A percentile compares a stretch with the other conserved stretches of the same genome.
Evolutionary conservation across 2,329 filamentous ascomycete genomes (phyloP).

Genomic region (Cercospora canescens): DNA sequence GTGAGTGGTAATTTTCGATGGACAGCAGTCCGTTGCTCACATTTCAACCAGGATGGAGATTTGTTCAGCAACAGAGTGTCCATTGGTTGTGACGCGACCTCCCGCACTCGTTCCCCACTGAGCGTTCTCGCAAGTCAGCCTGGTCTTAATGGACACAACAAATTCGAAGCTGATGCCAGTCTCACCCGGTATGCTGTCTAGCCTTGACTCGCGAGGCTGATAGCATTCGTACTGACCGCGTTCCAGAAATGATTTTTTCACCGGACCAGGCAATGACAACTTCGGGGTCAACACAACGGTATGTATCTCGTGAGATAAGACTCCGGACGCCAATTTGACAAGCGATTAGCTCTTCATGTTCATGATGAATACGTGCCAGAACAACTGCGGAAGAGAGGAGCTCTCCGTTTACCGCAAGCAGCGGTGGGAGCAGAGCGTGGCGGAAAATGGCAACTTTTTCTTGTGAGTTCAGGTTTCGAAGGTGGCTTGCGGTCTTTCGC

Average conservation of each 20-base stretch:
- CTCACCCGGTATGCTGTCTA: conserved; percentile 27
- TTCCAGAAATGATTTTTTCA: conserved; percentile 39
- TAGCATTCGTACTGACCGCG: neutral
- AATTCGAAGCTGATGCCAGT: conserved; percentile 43
- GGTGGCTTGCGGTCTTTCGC: neutral
- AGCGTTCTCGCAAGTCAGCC: conserved; percentile 37
- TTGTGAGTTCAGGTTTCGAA: conserved; percentile 26
- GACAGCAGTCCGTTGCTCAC: conserved; percentile 18
- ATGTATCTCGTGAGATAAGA: neutral
- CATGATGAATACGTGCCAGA: conserved; percentile 39
- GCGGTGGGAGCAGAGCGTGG: conserved; percentile 41
- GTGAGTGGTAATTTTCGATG: conserved; percentile 27
- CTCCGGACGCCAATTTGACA: neutral
- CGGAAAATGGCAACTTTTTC: conserved; percentile 45
- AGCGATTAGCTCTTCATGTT: conserved; percentile 35
- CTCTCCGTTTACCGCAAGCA: conserved; percentile 37
- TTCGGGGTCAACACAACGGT: conserved; percentile 43
- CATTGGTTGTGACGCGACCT: conserved; percentile 45
- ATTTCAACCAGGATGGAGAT: conserved; percentile 15
- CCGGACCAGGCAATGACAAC: conserved; percentile 35
- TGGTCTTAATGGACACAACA: conserved; percentile 44
- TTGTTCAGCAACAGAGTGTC: conserved; percentile 40
- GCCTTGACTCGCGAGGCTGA: neutral
- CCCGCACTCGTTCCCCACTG: conserved; percentile 36
- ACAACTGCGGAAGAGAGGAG: conserved; percentile 37